A percentile compares a stretch with the other conserved stretches of the same genome.
phyloP scores from a whole-genome alignment of 169 alveolate species.

The Toxoplasma gondii region DNA sequence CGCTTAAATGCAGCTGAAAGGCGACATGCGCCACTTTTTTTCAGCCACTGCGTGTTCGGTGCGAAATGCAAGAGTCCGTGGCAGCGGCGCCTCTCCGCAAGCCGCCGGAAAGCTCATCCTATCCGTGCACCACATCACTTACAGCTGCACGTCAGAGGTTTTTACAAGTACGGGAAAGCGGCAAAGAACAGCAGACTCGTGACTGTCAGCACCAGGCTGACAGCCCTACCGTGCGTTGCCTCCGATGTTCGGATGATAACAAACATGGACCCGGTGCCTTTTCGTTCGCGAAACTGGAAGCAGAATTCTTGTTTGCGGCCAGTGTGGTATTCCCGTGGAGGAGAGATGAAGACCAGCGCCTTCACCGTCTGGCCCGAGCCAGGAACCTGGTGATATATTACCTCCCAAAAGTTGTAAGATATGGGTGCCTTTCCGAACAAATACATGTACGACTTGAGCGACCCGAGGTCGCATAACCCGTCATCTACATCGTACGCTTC shows the following conservation, averaged over 20 bases:
- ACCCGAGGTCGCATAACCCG: not conserved
- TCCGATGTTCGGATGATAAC: not conserved
- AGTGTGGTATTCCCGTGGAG: not conserved
- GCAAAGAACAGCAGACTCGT: too few species aligned
- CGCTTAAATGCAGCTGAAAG: too few species aligned
- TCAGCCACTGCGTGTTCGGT: too few species aligned
- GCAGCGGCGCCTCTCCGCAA: too few species aligned
- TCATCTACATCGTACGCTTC: not conserved
- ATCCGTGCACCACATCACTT: too few species aligned
- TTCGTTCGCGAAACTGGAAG: not conserved
- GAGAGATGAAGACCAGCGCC: not conserved
- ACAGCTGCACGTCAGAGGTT: too few species aligned
- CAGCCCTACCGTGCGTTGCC: too few species aligned
- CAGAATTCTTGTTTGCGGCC: not conserved
- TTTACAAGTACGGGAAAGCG: too few species aligned
- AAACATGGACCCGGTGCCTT: not conserved
- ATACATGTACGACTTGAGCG: not conserved
- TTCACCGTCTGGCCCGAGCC: not conserved
- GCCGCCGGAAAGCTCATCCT: too few species aligned
- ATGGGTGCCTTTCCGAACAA: not conserved
- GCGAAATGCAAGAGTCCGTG: too few species aligned
- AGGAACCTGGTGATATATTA: not conserved
- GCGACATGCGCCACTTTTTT: too few species aligned
- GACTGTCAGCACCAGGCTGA: too few species aligned
- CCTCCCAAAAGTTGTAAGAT: not conserved